Percentiles rank a stretch among this genome's conserved stretches.
phyloP scores from a whole-genome alignment of 768 basidiomycete species.

The Termitomyces sp. region DNA sequence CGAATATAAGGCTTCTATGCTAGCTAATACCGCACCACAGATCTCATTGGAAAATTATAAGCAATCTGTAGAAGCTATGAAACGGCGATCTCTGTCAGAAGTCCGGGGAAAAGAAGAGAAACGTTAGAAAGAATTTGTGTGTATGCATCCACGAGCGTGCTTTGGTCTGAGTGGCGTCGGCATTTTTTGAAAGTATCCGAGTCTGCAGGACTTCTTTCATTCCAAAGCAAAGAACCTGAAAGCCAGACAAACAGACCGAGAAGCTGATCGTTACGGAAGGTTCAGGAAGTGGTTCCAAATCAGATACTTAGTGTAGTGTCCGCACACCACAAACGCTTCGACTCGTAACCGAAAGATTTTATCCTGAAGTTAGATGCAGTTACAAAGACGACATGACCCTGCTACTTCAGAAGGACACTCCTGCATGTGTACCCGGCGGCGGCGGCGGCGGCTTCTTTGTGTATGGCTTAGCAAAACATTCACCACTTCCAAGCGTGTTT shows the following conservation, averaged over 20 bases:
- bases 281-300: not conserved
- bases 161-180: not conserved
- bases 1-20: not conserved
- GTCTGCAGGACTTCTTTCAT: not conserved
- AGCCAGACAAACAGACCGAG: not conserved
- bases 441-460: not conserved
- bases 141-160: not conserved
- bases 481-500: not conserved
- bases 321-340: not conserved
- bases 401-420: not conserved
- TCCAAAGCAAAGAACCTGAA: too few species aligned
- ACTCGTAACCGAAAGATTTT: not conserved
- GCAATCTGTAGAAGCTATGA: not conserved
- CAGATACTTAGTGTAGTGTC: not conserved
- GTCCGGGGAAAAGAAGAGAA: not conserved
- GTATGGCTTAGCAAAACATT: not conserved
- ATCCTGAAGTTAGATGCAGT: not conserved
- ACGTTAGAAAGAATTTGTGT: not conserved
- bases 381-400: not conserved
- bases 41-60: not conserved
- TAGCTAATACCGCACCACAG: not conserved
- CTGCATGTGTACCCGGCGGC: not conserved
- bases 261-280: too few species aligned
- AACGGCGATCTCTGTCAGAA: not conserved
- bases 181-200: not conserved